Evolutionary conservation across 345 rosid genomes (phyloP).

Genomic region (Hevea brasiliensis): DNA sequence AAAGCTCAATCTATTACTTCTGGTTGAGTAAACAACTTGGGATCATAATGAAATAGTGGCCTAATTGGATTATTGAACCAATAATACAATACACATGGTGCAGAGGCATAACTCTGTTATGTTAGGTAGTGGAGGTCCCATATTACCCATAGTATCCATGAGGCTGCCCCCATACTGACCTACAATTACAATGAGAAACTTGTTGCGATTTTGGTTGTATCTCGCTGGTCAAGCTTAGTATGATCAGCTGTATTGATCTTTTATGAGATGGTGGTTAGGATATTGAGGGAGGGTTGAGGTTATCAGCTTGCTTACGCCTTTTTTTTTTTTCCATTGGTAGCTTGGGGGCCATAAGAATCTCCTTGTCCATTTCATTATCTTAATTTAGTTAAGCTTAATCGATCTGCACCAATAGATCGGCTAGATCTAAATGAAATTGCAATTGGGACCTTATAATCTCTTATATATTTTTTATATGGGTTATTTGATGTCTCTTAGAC

Average conservation of each 20-base stretch:
- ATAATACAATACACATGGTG: constrained; percentile 18
- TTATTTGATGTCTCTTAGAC: constrained; percentile 25
- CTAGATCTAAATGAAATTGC: constrained; percentile 9
- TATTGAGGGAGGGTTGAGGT: not conserved
- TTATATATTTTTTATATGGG: not conserved
- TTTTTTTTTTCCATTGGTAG: too few species aligned
- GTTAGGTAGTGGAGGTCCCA: constrained; percentile 23
- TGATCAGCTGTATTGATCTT: too few species aligned
- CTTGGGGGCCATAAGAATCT: constrained; percentile 2
- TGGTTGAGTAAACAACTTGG: not conserved
- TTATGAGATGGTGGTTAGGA: constrained; percentile 2
- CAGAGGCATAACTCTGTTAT: constrained; percentile 10
- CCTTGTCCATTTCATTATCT: not conserved
- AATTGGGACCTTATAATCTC: not conserved
- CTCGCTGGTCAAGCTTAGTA: not conserved
- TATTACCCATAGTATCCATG: not conserved
- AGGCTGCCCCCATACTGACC: constrained; percentile 6
- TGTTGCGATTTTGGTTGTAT: constrained; percentile 15
- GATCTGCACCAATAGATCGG: constrained; percentile 2
- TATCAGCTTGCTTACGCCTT: not conserved
- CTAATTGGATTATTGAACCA: constrained; percentile 23
- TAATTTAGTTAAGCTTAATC: not conserved
- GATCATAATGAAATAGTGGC: not conserved
- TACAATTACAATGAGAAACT: not conserved
- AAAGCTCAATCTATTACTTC: not conserved